Conservation (phyloP, 2,329 filamentous ascomycete genomes). For the Colletotrichum paranaense region DNA sequence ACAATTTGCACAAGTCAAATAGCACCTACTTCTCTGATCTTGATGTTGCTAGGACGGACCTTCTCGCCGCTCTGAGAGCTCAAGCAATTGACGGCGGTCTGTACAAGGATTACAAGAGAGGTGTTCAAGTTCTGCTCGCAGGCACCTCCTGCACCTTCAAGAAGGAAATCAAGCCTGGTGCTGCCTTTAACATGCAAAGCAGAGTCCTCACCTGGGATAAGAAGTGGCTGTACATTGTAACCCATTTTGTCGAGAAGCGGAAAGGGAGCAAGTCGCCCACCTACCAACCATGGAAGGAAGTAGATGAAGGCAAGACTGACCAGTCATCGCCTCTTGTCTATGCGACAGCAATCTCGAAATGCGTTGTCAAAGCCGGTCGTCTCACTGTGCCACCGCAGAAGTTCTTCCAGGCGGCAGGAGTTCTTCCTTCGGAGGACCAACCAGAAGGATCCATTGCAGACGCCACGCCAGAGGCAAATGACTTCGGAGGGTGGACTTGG, state of each 20-base stretch:
- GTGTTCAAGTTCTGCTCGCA: constrained; percentile 72
- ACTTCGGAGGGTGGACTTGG: constrained; percentile 22
- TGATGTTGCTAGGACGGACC: constrained; percentile 57
- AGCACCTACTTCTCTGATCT: constrained; percentile 78
- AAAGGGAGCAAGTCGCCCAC: constrained; percentile 50
- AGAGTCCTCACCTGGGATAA: constrained; percentile 46
- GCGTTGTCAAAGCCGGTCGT: constrained; percentile 84
- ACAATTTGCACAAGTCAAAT: constrained; percentile 80
- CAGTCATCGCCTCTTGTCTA: constrained; percentile 45
- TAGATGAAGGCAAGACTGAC: constrained; percentile 51
- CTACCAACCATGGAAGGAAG: constrained; percentile 55
- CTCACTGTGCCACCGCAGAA: constrained; percentile 80
- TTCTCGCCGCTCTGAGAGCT: constrained; percentile 51
- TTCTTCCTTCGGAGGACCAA: neutral
- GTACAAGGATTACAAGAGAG: constrained; percentile 51
- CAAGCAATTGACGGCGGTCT: constrained; percentile 44
- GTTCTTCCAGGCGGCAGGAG: constrained; percentile 23
- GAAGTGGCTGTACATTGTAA: constrained; percentile 46
- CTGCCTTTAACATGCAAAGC: constrained; percentile 79
- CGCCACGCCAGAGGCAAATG: neutral
- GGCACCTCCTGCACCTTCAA: constrained; percentile 80
- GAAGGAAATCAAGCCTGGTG: constrained; percentile 76
- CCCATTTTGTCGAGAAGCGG: constrained; percentile 42
- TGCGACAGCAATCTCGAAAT: constrained; percentile 80
- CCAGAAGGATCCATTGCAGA: neutral